Conservation (phyloP, 2,329 filamentous ascomycete species). For the Fusarium sp. region DNA sequence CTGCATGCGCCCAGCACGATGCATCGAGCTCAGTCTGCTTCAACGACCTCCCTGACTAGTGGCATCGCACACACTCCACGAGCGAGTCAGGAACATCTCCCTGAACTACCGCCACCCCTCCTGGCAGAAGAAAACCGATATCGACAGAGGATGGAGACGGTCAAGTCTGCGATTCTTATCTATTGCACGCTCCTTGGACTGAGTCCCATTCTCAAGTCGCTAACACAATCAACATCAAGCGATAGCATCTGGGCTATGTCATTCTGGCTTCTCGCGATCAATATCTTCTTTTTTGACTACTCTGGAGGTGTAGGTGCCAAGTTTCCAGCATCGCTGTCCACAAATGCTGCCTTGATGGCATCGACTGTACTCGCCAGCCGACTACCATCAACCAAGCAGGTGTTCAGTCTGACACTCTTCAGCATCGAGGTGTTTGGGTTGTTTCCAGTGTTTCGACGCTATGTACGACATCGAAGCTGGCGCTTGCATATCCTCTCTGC, state of each 20-base stretch:
- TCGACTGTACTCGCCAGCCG: constrained; percentile 92
- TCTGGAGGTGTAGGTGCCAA: constrained; percentile 72
- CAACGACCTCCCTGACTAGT: constrained; percentile 62
- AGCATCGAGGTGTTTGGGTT: constrained; percentile 97
- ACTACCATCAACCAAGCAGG: constrained; percentile 88
- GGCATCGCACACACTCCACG: constrained; percentile 38
- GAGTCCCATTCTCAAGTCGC: constrained; percentile 93
- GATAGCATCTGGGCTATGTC: constrained; percentile 99
- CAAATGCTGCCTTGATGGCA: constrained; percentile 96
- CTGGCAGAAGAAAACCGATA: constrained; percentile 53
- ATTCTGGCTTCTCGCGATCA: constrained; percentile 91
- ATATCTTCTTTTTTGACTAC: constrained; percentile 99
- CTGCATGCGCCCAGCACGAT: constrained; percentile 44
- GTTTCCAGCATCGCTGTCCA: constrained; percentile 81
- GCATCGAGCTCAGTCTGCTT: constrained; percentile 61
- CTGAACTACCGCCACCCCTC: constrained; percentile 42
- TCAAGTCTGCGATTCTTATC: constrained; percentile 92
- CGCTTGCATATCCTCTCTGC: constrained; percentile 82
- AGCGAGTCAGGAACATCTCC: constrained; percentile 45
- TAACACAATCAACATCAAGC: constrained; percentile 90
- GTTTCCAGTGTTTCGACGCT: constrained; percentile 95
- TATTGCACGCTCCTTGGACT: constrained; percentile 92
- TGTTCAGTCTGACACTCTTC: constrained; percentile 95
- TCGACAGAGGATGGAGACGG: constrained; percentile 73
- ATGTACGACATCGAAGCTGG: constrained; percentile 84